Base-by-base conservation (phyloP, 1,139 yeast species). In the Groenewaldozyma auringiensis region DNA sequence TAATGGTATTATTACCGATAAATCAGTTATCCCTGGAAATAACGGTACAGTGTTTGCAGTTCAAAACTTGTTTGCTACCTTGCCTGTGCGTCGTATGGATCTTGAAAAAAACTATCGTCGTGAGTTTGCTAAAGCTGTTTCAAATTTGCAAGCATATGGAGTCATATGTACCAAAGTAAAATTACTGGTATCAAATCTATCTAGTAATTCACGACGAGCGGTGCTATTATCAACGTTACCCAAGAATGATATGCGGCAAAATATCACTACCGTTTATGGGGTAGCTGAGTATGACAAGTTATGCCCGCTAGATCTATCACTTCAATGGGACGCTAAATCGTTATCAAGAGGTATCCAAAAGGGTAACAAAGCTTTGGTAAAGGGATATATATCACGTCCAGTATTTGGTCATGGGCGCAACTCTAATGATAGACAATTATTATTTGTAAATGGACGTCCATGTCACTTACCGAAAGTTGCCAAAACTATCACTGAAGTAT, bases 381-480 rank as follows among this genome's bases (percentile, higher is more conserved):
- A 55, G 2, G 98, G 98, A 0, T 72, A 65, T 50, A 72, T 89
- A 2, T 87, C 96, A 0, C 76, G 79, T 50, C 78, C 81, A 39
- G 80, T 92, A 0, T 81, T 82, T 63, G 96, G 96, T 0, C 72
- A 79, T 59, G 87, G 88, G 0, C 68, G 95, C 36, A 70, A 79
- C 8, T 66, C 83, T 1, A 69, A 74, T 18, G 96, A 88, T 60
- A 69, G 95, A 20, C 98, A 92, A 60, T 74, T 76, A 46, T 55
- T 84, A 33, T 89, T 67, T 55, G 71, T 92, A 25, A 94, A 94
- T 59, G 70, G 71, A 29, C 68, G 98, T 47, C 98, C 98, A 0
- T 78, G 87, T 2, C 59, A 65, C 1, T 68, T 81, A 52, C 79
- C 80, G 25, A 69, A 70, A 33, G 59, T 89, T 21, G 56, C 70